These are phyloP conservation scores for Mollisiaceae sp. DNA, from an alignment of 2,329 filamentous ascomycete species.

Conservation along the genomic window DNA sequence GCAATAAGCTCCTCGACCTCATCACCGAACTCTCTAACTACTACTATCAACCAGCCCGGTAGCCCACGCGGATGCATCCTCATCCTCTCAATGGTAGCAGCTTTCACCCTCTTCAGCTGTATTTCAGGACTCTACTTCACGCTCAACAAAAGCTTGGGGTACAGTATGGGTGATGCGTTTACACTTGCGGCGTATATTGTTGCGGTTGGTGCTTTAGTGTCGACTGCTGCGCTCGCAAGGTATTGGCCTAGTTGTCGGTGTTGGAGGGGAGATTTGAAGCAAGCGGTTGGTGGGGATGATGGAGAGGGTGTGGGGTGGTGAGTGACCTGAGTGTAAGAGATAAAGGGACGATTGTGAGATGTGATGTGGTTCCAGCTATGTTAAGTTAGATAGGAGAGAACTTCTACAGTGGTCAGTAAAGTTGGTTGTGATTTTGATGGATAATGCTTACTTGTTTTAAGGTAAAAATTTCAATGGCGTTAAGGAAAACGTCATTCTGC, in stretches of 20 bases:
- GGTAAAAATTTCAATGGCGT: too few species aligned
- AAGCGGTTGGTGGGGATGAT: neutral
- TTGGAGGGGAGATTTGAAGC: neutral
- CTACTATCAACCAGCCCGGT: neutral
- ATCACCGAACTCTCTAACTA: neutral
- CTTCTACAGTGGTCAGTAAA: too few species aligned
- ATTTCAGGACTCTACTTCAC: conserved; percentile 10
- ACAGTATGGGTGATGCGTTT: conserved; percentile 13
- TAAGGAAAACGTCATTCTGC: too few species aligned
- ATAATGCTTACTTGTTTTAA: too few species aligned
- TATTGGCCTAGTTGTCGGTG: conserved; percentile 13
- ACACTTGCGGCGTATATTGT: conserved; percentile 5
- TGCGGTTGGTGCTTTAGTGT: conserved; percentile 6
- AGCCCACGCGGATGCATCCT: neutral
- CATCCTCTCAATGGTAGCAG: neutral
- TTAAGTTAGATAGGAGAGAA: too few species aligned
- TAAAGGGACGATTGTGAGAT: too few species aligned
- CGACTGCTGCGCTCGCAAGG: neutral
- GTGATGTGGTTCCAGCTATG: too few species aligned
- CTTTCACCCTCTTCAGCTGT: conserved; percentile 1
- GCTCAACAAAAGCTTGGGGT: neutral
- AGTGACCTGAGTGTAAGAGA: too few species aligned
- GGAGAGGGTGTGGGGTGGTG: too few species aligned
- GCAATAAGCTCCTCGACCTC: neutral
- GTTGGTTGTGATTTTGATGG: too few species aligned